Evolutionary conservation across 1,139 yeast species (phyloP).

Genomic region (Hemisphaericaspora xylofermentans): DNA sequence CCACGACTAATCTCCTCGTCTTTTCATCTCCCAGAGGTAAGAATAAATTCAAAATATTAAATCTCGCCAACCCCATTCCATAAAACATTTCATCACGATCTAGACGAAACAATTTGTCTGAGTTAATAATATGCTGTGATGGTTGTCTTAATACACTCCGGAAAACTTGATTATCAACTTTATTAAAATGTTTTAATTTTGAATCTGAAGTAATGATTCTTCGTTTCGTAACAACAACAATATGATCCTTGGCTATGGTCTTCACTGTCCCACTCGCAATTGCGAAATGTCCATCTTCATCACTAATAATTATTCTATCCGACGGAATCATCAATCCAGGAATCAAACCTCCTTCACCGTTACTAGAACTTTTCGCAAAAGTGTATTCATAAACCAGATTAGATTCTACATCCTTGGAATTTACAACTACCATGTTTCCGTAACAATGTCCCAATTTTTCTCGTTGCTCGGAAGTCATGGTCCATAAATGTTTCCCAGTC

Average conservation of each 20-base stretch:
- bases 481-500: constrained; percentile 67
- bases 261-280: constrained; percentile 62
- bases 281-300: constrained; percentile 76
- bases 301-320: constrained; percentile 72
- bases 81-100: constrained; percentile 79
- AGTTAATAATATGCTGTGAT: constrained; percentile 7
- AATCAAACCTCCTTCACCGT: not conserved
- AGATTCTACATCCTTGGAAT: constrained; percentile 25
- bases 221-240: constrained; percentile 49
- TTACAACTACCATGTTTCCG: constrained; percentile 58
- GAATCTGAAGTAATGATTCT: constrained; percentile 49
- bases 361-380: constrained; percentile 34
- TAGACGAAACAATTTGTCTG: constrained; percentile 49
- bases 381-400: constrained; percentile 36
- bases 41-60: constrained; percentile 69
- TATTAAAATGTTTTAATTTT: constrained; percentile 41
- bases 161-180: constrained; percentile 46
- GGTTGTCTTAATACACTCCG: constrained; percentile 41
- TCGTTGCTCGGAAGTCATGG: constrained; percentile 56
- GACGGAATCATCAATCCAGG: not conserved
- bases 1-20: constrained; percentile 63
- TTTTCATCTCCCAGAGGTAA: constrained; percentile 51
- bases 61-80: constrained; percentile 76
- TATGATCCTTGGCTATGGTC: constrained; percentile 34
- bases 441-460: constrained; percentile 38